phyloP scores from a whole-genome alignment of 306 rosid species.

The Dalbergia oliveri region DNA sequence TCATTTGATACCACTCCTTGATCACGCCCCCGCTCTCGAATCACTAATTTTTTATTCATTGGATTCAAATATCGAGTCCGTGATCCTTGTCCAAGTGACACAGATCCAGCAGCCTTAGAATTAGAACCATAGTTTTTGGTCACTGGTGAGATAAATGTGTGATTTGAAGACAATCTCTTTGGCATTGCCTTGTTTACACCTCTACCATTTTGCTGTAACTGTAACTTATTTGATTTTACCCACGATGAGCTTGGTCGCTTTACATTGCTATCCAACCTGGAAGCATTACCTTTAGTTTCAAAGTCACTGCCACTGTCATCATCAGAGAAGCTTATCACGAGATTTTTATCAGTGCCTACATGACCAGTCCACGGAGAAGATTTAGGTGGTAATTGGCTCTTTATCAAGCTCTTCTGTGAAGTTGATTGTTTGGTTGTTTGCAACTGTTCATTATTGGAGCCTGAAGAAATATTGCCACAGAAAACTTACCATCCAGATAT shows the following conservation, averaged over 20 bases:
- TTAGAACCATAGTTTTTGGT: conserved; percentile 53
- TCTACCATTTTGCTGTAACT: conserved; percentile 50
- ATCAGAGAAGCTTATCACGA: conserved; percentile 94
- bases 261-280: conserved; percentile 49
- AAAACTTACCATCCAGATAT: conserved; percentile 50
- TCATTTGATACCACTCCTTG: conserved; percentile 58
- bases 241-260: conserved; percentile 60
- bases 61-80: conserved; percentile 59
- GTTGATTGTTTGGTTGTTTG: conserved; percentile 50
- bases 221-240: conserved; percentile 57
- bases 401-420: conserved; percentile 59
- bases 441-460: conserved; percentile 54
- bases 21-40: conserved; percentile 61
- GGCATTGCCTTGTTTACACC: conserved; percentile 60
- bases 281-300: conserved; percentile 61
- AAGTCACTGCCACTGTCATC: conserved; percentile 88
- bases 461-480: conserved; percentile 53
- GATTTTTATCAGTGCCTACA: conserved; percentile 60
- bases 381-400: conserved; percentile 56
- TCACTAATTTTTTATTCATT: conserved; percentile 51
- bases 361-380: conserved; percentile 65
- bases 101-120: conserved; percentile 61
- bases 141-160: conserved; percentile 55
- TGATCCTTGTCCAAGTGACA: conserved; percentile 62
- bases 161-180: conserved; percentile 57